Conservation (phyloP, 352 stramenopile species). For the Phytophthora syringae region DNA sequence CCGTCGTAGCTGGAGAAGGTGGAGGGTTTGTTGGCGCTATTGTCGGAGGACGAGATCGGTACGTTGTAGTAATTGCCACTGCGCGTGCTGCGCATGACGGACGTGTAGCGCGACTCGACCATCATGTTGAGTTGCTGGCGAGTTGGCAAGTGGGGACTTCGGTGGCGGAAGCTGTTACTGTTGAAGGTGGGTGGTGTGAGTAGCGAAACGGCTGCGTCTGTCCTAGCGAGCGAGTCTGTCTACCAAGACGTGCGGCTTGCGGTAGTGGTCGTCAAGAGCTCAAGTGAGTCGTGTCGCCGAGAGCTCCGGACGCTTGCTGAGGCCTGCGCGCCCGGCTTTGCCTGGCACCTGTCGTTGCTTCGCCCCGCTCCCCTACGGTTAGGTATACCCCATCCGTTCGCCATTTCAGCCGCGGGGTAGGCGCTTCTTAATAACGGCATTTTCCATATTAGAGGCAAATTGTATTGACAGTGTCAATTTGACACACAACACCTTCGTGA, state of each 20-base stretch:
- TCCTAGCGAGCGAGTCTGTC: slow-evolving; percentile 10
- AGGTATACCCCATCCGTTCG: slow-evolving; percentile 30
- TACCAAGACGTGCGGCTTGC: slow-evolving; percentile 34
- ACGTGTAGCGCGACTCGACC: slow-evolving; percentile 53
- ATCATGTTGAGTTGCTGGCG: slow-evolving; percentile 24
- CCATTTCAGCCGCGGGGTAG: slow-evolving; percentile 22
- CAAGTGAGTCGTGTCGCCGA: slow-evolving; percentile 28
- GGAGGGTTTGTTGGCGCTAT: slow-evolving; percentile 25
- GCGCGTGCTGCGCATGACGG: slow-evolving; percentile 61
- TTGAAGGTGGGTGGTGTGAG: too few relatives aligned
- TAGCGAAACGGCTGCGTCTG: slow-evolving; percentile 24
- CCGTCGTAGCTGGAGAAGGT: slow-evolving; percentile 28
- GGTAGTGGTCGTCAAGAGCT: slow-evolving; percentile 41
- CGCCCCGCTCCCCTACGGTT: slow-evolving; percentile 26
- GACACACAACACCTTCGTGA: too few relatives aligned
- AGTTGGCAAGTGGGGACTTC: slow-evolving; percentile 23
- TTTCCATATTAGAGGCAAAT: too few relatives aligned
- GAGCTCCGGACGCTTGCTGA: slow-evolving; percentile 1
- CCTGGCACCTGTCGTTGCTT: slow-evolving; percentile 11
- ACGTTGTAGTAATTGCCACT: slow-evolving; percentile 74
- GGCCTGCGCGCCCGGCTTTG: slow-evolving; percentile 1
- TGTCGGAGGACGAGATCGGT: slow-evolving; percentile 30
- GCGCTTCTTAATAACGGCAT: too few relatives aligned
- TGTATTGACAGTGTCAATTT: too few relatives aligned
- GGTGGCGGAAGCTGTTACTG: too few relatives aligned